Evolutionary conservation across 2,329 filamentous ascomycete genomes (phyloP).

Genomic region (Penicillium fuscoglaucum): DNA sequence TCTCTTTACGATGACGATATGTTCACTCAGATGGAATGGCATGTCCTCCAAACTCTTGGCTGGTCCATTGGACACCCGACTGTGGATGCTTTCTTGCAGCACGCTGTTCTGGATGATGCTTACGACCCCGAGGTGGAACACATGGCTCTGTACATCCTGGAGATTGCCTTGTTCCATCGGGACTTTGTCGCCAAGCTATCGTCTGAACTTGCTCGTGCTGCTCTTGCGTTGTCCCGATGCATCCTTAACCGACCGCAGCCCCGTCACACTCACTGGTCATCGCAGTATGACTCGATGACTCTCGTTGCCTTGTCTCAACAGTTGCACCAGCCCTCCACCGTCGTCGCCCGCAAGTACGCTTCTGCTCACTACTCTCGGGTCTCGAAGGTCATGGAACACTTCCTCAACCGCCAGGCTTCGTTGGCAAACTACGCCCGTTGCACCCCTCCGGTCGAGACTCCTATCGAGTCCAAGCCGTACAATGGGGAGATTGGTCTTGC

Average conservation of each 20-base stretch:
- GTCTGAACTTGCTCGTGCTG: slow-evolving; percentile 84
- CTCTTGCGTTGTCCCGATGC: slow-evolving; percentile 80
- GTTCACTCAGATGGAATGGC: slow-evolving; percentile 99
- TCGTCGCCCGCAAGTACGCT: slow-evolving; percentile 68
- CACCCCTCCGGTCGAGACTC: slow-evolving; percentile 42
- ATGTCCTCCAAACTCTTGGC: slow-evolving; percentile 93
- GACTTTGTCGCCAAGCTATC: slow-evolving; percentile 93
- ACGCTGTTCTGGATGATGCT: slow-evolving; percentile 72
- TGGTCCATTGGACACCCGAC: slow-evolving; percentile 97
- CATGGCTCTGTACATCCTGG: slow-evolving; percentile 90
- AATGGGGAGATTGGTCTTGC: slow-evolving; percentile 44
- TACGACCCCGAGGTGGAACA: slow-evolving; percentile 88
- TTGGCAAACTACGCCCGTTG: slow-evolving; percentile 50
- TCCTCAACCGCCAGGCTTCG: slow-evolving; percentile 64
- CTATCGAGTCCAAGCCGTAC: slow-evolving; percentile 43
- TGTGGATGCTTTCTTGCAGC: slow-evolving; percentile 87
- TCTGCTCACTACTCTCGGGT: slow-evolving; percentile 65
- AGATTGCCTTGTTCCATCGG: slow-evolving; percentile 93
- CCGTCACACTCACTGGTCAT: slow-evolving; percentile 72
- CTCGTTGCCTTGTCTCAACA: slow-evolving; percentile 65
- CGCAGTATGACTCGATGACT: slow-evolving; percentile 52
- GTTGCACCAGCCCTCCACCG: slow-evolving; percentile 65
- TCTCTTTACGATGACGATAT: slow-evolving; percentile 97
- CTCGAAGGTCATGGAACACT: slow-evolving; percentile 64
- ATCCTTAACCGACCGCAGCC: slow-evolving; percentile 79